A percentile compares a stretch with the other conserved stretches of the same genome.
These are phyloP conservation scores for Leavenworthia alabamica DNA, from an alignment of 345 rosid species.

Conservation along the genomic window DNA sequence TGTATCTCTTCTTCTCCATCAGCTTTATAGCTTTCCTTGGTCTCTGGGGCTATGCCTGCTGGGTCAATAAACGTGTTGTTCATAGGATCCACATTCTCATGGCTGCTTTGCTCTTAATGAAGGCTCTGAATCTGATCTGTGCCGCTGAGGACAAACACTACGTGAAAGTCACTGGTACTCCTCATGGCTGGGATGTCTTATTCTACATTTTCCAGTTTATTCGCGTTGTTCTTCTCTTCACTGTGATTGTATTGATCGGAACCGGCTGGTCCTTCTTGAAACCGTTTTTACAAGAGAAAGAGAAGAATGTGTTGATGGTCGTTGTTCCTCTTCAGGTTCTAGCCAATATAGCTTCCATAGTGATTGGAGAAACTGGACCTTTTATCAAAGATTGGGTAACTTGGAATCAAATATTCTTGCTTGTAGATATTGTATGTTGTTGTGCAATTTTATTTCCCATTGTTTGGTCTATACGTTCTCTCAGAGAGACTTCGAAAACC, in stretches of 20 bases:
- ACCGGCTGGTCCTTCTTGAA: conserved; percentile 97
- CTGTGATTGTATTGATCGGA: conserved; percentile 89
- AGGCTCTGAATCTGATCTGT: conserved; percentile 79
- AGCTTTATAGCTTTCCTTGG: conserved; percentile 53
- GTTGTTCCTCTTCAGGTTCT: conserved; percentile 93
- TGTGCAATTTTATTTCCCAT: conserved; percentile 92
- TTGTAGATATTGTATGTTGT: conserved; percentile 85
- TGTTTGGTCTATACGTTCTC: conserved; percentile 82
- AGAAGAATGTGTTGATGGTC: conserved; percentile 94
- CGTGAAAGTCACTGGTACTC: conserved; percentile 82
- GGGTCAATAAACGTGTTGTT: conserved; percentile 42
- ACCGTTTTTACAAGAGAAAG: conserved; percentile 89
- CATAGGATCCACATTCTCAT: conserved; percentile 83
- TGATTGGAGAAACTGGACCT: conserved; percentile 90
- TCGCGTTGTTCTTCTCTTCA: conserved; percentile 77
- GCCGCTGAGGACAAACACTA: conserved; percentile 82
- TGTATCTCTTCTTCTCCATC: conserved; percentile 48
- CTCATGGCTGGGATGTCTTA: conserved; percentile 93
- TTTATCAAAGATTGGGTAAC: conserved; percentile 83
- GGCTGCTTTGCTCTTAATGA: conserved; percentile 67
- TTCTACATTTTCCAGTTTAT: conserved; percentile 88
- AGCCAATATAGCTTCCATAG: conserved; percentile 78
- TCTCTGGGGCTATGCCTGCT: conserved; percentile 55
- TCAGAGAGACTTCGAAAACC: conserved; percentile 84
- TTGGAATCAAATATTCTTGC: conserved; percentile 87